Evolutionary conservation across 352 stramenopile genomes (phyloP).

Genomic region (Phytophthora idaei): DNA sequence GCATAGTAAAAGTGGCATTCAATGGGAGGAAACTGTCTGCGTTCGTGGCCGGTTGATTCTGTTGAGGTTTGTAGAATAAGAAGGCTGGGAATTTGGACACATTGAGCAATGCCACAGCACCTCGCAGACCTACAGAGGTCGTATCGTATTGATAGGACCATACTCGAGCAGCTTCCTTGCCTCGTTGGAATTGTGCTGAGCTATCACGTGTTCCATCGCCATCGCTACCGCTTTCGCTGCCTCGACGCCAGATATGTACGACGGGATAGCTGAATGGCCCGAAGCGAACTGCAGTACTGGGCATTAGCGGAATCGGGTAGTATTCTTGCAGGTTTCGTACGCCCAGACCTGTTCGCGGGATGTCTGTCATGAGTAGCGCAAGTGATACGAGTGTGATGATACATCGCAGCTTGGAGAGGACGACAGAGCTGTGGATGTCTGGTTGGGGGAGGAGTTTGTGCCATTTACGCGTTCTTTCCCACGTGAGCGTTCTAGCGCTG

Average conservation of each 20-base stretch:
- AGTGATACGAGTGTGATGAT: constrained; percentile 48
- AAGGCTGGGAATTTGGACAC: constrained; percentile 35
- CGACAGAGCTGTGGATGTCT: constrained; percentile 38
- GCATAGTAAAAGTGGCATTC: constrained; percentile 36
- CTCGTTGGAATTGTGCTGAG: constrained; percentile 14
- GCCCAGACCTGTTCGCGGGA: constrained; percentile 53
- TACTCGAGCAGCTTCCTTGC: constrained; percentile 21
- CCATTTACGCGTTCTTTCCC: constrained; percentile 6
- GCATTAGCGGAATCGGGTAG: constrained; percentile 35
- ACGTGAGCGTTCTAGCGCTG: constrained; percentile 3
- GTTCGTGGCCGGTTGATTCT: constrained; percentile 11
- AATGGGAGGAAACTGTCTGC: constrained; percentile 6
- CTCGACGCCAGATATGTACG: constrained; percentile 31
- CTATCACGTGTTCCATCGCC: too few species aligned
- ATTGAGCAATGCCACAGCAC: constrained; percentile 33
- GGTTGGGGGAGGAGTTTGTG: constrained; percentile 20
- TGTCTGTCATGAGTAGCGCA: constrained; percentile 49
- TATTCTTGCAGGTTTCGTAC: constrained; percentile 31
- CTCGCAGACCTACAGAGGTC: constrained; percentile 39
- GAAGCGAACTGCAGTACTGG: constrained; percentile 39
- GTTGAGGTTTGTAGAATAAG: constrained; percentile 31
- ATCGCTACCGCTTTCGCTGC: constrained; percentile 5
- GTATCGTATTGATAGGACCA: constrained; percentile 55
- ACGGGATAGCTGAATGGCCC: constrained; percentile 59
- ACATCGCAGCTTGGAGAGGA: constrained; percentile 38